Base-by-base conservation (phyloP, 352 stramenopile species). In the Globisporangium nodosum region DNA sequence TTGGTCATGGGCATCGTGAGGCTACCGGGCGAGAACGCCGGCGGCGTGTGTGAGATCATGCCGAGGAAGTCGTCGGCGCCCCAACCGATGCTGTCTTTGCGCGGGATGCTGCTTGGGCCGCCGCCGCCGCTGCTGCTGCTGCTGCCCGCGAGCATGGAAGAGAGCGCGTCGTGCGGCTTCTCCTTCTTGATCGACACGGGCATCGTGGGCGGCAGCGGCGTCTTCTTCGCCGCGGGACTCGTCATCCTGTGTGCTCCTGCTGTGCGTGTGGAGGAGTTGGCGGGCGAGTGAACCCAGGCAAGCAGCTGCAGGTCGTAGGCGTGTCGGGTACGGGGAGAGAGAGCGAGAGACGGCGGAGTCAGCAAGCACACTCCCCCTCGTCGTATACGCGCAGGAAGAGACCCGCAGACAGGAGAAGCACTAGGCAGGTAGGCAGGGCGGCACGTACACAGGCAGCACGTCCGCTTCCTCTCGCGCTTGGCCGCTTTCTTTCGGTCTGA, bases 1-100 rank as follows among this genome's bases (percentile, higher is more conserved):
- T 94, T 94, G n/a, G 81, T 90, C 76, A 90, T 88, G 47, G 85
- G 83, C 79, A 93, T 88, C 33, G 81, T 94, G 49, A 94, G 78
- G 68, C 86, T 96, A 35, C 86, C 87, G 3, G 88, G 87, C 31
- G 88, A 96, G 70, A 97, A 96, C 31, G 86, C 86, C n/a, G 88
- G 88, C 31, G 88, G 88, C 8, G 88, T 96, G 71, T 97, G 88
- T 18, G 76, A 87, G 61, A 94, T 94, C 82, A 94, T 94, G 54
- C 82, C 81, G 39, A 94, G 61, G 40, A 94, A 90, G 68, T 94
- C 85, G 64, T 94, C 85, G 11, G 83, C 79, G 49, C 78, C 81
- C 82, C 82, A 92, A 56, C 82, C 82, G 57, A 94, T 85, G 30
- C 75, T 89, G 68, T 94, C 85, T 67, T 92, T 93, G 55, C 81